Evolutionary conservation across 2,329 filamentous ascomycete genomes (phyloP).

Genomic region (Aspergillus sp.): DNA sequence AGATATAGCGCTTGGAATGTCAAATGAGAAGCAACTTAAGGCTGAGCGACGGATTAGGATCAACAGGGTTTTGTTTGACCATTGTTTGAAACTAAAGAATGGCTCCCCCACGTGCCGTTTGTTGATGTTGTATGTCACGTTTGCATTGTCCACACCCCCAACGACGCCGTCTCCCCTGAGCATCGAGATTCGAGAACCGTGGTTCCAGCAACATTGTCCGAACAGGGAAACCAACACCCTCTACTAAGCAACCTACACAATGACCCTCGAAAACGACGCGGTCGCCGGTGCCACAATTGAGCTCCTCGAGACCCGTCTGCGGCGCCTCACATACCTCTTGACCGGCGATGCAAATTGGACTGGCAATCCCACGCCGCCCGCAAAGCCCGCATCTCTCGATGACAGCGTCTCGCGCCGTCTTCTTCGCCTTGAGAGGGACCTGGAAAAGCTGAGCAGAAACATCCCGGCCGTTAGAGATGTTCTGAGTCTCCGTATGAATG

Average conservation of each 20-base stretch:
- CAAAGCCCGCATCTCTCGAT: slow-evolving; percentile 38
- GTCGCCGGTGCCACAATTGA: slow-evolving; percentile 45
- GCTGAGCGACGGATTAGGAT: not conserved
- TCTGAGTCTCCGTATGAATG: slow-evolving; percentile 42
- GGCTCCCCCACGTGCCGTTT: not conserved
- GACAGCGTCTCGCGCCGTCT: slow-evolving; percentile 45
- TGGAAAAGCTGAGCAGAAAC: slow-evolving; percentile 40
- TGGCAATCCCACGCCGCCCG: slow-evolving; percentile 37
- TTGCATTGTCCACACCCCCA: slow-evolving; percentile 11
- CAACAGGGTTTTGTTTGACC: slow-evolving; percentile 4
- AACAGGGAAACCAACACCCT: not conserved
- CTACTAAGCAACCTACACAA: slow-evolving; percentile 17
- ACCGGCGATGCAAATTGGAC: slow-evolving; percentile 46
- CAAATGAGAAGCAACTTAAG: not conserved
- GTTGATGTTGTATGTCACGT: slow-evolving; percentile 20
- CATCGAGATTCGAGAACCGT: not conserved
- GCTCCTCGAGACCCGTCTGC: slow-evolving; percentile 48
- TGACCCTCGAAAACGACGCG: slow-evolving; percentile 38
- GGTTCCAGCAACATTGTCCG: not conserved
- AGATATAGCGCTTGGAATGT: not conserved
- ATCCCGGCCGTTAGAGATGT: slow-evolving; percentile 46
- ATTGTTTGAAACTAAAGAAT: not conserved
- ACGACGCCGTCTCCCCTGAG: not conserved
- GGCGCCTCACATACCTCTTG: slow-evolving; percentile 48
- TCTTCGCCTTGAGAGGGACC: slow-evolving; percentile 38